Evolutionary conservation across 345 rosid species (phyloP).

Genomic region (Geranium brycei): DNA sequence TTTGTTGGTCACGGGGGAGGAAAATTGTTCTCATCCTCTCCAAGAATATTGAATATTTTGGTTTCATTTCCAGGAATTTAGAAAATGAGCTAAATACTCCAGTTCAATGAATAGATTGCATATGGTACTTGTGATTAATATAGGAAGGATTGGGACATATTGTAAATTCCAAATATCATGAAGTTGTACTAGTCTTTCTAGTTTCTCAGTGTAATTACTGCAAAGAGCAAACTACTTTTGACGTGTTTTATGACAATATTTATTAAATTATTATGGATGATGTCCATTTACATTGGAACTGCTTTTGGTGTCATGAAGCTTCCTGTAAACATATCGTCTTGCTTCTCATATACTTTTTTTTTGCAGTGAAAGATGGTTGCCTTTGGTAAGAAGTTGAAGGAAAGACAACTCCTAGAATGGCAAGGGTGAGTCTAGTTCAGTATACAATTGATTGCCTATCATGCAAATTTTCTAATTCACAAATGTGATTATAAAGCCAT

Average conservation of each 20-base stretch:
- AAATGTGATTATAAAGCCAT: not conserved
- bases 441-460: not conserved
- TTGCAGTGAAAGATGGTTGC: conserved; percentile 59
- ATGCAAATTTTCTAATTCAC: not conserved
- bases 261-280: not conserved
- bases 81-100: not conserved
- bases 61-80: not conserved
- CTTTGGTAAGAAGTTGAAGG: conserved; percentile 78
- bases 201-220: no score
- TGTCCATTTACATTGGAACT: no score
- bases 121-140: not conserved
- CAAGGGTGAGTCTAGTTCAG: conserved; percentile 32
- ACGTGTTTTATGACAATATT: no score
- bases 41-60: not conserved
- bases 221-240: no score
- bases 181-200: no score
- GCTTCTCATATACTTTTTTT: conserved; percentile 2
- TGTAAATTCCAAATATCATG: not conserved
- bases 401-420: conserved; percentile 81
- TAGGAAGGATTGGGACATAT: no score
- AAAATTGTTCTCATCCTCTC: not conserved
- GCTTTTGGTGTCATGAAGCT: not conserved
- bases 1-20: not conserved
- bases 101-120: not conserved
- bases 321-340: not conserved